Base-by-base conservation (phyloP, 768 basidiomycete species). In the Kockovaella imperatae region DNA sequence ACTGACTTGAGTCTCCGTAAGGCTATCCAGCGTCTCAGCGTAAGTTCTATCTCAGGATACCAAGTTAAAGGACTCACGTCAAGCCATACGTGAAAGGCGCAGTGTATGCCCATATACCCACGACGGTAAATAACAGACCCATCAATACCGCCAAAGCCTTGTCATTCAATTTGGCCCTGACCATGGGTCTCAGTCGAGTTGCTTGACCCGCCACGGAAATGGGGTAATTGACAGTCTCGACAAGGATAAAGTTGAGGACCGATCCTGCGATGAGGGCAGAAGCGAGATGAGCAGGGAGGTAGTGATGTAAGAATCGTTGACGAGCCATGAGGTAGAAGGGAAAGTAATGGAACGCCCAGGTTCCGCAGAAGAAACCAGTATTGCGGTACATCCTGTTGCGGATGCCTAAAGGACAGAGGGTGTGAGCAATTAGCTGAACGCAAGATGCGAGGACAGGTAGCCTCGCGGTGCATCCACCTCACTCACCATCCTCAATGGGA, bases 311-410 rank as follows among this genome's bases (percentile, higher is more conserved):
- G 78, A 99, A 99, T 35, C 91, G 77, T 64, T 99, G 95, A 31
- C 95, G 86, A 64, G 79, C 84, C 88, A 99, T 93, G 23, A 96
- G 77, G 82, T 87, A 99, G 79, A 97, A 99, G 5, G 95, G 95
- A 64, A 84, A 75, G 74, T 95, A 99, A 70, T 99, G 95, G 47
- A 86, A 87, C 11, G 79, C 83, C 95, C 95, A 99, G 21, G 93
- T 80, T 25, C 90, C 74, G 45, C 90, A 73, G 80, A 99, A 97
- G 77, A 96, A 95, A 18, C 93, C 89, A 21, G 86, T 80, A 38
- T 89, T 90, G 68, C 97, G 91, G 81, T 90, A 87, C 10, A 97
- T 76, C 29, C 95, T 83, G 67, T 93, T 90, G 42, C 90, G 87
- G 23, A 89, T 81, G 52, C 83, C 93, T 97, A 21, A 11, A 15